Base-by-base conservation (phyloP, 805 yeast species). In the Metschnikowia lachancei region DNA sequence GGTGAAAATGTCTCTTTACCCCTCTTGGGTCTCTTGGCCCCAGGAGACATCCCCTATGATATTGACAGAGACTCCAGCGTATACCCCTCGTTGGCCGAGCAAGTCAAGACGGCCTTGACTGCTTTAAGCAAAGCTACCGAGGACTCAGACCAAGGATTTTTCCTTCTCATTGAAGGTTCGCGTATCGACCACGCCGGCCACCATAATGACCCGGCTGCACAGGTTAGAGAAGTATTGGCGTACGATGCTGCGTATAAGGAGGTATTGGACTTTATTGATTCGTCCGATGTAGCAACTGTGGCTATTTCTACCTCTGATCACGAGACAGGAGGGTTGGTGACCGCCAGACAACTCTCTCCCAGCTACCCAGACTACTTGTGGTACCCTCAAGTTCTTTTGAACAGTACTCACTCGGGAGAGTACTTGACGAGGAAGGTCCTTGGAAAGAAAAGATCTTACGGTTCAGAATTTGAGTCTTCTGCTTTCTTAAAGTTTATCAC, bases 141-240 rank as follows among this genome's bases (percentile, higher is more conserved):
- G 52, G 76, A 87, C 54, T 77, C 87, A 2, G 94, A 88, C 16
- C 67, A 85, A 54, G 97, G 97, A 0, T 90, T 91, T 65, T 90
- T 91, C 70, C 65, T 91, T 48, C 63, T 91, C 64, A 80, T 91
- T 43, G 97, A 91, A 71, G 97, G 97, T 16, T 87, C 96, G 5
- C 78, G 97, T 64, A 90, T 91, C 58, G 97, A 91, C 67, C 97
- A 90, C 62, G 96, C 96, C 5, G 97, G 97, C 36, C 97, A 91
- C 67, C 83, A 78, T 57, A 90, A 91, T 61, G 97, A 91, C 63
- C 92, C 97, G 10, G 92, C 92, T 6, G 96, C 96, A 8, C 96
- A 90, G 69, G 96, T 87, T 5, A 77, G 90, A 59, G 97, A 91
- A 66, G 92, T 88, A 3, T 70, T 90, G 56, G 96, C 95, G 1